Percentiles rank a stretch among this genome's conserved stretches.
Conservation (phyloP, 495 filamentous ascomycete species). For the Durotheca rogersii region DNA sequence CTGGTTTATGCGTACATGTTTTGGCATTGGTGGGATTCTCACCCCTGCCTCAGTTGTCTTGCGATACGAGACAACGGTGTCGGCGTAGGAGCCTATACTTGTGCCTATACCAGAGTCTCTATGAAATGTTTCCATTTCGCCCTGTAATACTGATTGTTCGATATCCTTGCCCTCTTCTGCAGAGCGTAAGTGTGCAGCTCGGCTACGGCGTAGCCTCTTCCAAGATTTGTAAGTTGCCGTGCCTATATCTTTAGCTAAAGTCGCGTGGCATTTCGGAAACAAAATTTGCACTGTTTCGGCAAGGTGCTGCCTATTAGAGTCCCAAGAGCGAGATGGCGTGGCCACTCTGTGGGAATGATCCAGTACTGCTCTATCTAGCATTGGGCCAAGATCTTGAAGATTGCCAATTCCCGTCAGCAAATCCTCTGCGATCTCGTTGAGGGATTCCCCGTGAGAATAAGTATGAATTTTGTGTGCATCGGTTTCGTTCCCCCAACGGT, state of each 20-base stretch:
- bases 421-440: constrained; percentile 10
- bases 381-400: constrained; percentile 18
- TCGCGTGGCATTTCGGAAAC: constrained; percentile 6
- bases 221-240: constrained; percentile 10
- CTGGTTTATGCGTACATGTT: background rate
- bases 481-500: background rate
- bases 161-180: background rate
- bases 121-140: background rate
- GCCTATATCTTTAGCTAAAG: constrained; percentile 7
- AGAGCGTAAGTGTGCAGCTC: no score
- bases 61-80: constrained; percentile 11
- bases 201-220: no score
- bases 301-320: constrained; percentile 10
- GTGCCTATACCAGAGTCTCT: constrained; percentile 18
- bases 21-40: constrained; percentile 17
- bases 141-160: background rate
- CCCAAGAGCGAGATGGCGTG: constrained; percentile 1
- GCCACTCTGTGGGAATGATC: background rate
- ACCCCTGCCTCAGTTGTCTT: constrained; percentile 1
- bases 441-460: background rate
- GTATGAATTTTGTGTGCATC: constrained; percentile 4
- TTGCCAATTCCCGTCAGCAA: constrained; percentile 12
- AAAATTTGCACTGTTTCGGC: constrained; percentile 8
- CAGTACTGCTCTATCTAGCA: constrained; percentile 9
- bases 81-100: constrained; percentile 3